Conservation (phyloP, 306 rosid species). For the Citrullus amarus region DNA sequence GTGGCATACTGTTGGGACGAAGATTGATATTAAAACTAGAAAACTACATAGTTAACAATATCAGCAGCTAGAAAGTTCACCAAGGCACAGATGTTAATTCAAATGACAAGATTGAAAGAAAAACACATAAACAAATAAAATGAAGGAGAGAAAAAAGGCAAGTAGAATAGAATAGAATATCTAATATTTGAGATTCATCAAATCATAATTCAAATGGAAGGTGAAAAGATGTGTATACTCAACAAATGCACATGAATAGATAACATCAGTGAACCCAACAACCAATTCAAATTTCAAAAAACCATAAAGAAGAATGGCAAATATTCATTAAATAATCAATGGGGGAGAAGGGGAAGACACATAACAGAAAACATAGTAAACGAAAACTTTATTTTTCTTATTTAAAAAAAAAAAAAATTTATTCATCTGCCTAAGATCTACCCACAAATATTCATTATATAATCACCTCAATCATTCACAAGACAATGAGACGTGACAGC, state of each 20-base stretch:
- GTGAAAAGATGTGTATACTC: not conserved
- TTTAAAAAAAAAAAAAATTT: not conserved
- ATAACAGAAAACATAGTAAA: not conserved
- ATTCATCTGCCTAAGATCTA: not conserved
- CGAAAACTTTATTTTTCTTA: not conserved
- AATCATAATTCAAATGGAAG: not conserved
- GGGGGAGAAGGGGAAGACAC: not conserved
- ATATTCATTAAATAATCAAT: not conserved
- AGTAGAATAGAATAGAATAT: not conserved
- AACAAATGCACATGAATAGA: not conserved
- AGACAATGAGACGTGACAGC: not conserved
- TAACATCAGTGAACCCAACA: not conserved
- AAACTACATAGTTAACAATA: not conserved
- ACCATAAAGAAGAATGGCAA: not conserved
- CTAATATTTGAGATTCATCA: not conserved
- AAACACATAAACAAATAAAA: not conserved
- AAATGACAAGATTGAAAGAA: not conserved
- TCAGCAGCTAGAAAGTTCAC: not conserved
- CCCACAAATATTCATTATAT: not conserved
- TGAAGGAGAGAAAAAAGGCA: not conserved
- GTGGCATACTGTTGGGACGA: not conserved
- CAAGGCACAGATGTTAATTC: not conserved
- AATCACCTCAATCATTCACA: not conserved
- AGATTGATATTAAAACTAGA: not conserved
- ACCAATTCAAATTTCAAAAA: not conserved